A percentile compares a stretch with the other conserved stretches of the same genome.
These are phyloP conservation scores for Lachancea cidri DNA, from an alignment of 805 yeast genomes.

Conservation along the genomic window DNA sequence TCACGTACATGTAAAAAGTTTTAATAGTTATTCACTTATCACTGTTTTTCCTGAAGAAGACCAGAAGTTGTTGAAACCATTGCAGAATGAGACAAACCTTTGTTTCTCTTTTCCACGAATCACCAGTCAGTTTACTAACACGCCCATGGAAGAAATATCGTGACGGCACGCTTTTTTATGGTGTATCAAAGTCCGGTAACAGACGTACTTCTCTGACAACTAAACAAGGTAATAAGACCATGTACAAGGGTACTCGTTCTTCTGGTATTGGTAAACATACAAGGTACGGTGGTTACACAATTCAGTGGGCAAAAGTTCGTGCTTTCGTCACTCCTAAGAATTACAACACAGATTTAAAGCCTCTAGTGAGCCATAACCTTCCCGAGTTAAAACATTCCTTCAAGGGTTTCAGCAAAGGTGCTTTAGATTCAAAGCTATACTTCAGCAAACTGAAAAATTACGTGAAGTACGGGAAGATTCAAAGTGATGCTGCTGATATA, in stretches of 20 bases:
- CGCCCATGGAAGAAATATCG: conserved; percentile 87
- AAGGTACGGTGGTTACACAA: conserved; percentile 63
- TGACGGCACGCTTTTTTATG: conserved; percentile 83
- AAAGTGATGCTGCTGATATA: conserved; percentile 25
- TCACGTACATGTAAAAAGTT: background rate
- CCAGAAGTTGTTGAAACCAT: too few relatives aligned
- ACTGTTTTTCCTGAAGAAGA: background rate
- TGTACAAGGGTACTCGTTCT: conserved; percentile 94
- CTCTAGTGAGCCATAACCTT: conserved; percentile 70
- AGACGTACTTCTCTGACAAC: conserved; percentile 81
- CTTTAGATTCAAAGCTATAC: conserved; percentile 68
- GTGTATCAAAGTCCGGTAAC: conserved; percentile 69
- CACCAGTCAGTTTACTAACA: conserved; percentile 46
- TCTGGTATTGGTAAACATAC: conserved; percentile 86
- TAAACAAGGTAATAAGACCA: conserved; percentile 90
- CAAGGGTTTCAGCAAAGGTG: conserved; percentile 65
- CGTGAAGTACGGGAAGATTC: conserved; percentile 63
- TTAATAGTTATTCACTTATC: too few relatives aligned
- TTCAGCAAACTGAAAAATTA: conserved; percentile 69
- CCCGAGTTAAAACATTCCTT: conserved; percentile 66
- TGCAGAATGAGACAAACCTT: conserved; percentile 47
- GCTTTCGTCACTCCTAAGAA: conserved; percentile 77
- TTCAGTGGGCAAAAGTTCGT: conserved; percentile 82
- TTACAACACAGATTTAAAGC: conserved; percentile 48
- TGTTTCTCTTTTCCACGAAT: conserved; percentile 42